Evolutionary conservation across 2,329 filamentous ascomycete species (phyloP).

Genomic region (Sclerotinia glacialis): DNA sequence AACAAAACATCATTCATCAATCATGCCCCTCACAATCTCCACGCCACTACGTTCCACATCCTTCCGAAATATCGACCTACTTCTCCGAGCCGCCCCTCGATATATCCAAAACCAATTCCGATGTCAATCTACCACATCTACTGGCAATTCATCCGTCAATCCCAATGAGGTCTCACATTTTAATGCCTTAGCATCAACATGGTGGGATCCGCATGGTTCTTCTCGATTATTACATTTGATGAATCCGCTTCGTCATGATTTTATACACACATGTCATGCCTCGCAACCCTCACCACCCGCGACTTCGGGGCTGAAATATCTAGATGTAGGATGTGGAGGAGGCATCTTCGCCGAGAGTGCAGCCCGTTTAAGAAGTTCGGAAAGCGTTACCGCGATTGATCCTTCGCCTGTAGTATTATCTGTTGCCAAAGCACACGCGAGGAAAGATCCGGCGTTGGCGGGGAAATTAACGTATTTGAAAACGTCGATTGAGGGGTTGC

Average conservation of each 20-base stretch:
- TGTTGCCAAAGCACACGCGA: constrained; percentile 73
- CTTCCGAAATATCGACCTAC: constrained; percentile 36
- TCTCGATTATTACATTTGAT: constrained; percentile 93
- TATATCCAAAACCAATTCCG: constrained; percentile 37
- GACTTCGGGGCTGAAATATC: constrained; percentile 58
- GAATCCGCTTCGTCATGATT: constrained; percentile 95
- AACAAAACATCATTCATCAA: neutral
- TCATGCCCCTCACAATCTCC: constrained; percentile 19
- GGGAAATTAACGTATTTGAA: constrained; percentile 70
- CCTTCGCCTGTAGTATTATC: constrained; percentile 70
- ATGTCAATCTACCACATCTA: constrained; percentile 35
- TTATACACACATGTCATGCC: constrained; percentile 71
- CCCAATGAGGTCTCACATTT: constrained; percentile 90
- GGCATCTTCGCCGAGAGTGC: constrained; percentile 94
- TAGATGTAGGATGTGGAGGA: constrained; percentile 93
- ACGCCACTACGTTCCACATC: constrained; percentile 33
- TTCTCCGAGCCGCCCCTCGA: constrained; percentile 37
- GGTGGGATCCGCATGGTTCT: constrained; percentile 96
- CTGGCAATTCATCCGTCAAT: constrained; percentile 68
- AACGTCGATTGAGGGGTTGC: constrained; percentile 70
- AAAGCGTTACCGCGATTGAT: constrained; percentile 71
- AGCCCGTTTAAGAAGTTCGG: constrained; percentile 63
- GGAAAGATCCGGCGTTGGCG: constrained; percentile 66
- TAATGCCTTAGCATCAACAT: constrained; percentile 84
- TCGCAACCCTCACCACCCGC: constrained; percentile 48